A percentile compares a stretch with the other conserved stretches of the same genome.
Evolutionary conservation across 1,284 basidiomycete genomes (phyloP).

Genomic region (Ustilago vetiveriae): DNA sequence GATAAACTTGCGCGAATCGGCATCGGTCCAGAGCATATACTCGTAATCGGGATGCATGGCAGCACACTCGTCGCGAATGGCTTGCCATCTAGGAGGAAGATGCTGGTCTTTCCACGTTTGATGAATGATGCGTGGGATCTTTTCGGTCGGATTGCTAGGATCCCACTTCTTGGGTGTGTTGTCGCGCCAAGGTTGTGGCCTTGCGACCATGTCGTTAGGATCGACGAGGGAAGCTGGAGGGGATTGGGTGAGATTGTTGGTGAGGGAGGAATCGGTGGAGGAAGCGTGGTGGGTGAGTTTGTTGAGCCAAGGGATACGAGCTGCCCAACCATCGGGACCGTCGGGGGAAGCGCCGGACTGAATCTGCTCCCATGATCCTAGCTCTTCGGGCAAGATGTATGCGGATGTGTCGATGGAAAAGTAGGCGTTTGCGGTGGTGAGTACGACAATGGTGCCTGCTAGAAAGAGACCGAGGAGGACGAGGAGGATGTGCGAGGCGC

Average conservation of each 20-base stretch:
- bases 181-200: slow-evolving; percentile 41
- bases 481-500: slow-evolving; percentile 70
- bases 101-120: slow-evolving; percentile 97
- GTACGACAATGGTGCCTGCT: slow-evolving; percentile 87
- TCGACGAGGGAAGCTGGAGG: slow-evolving; percentile 14
- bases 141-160: slow-evolving; percentile 48
- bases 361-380: slow-evolving; percentile 63
- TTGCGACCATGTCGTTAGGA: slow-evolving; percentile 15
- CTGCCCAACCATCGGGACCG: slow-evolving; percentile 48
- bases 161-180: slow-evolving; percentile 41
- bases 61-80: slow-evolving; percentile 67
- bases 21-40: slow-evolving; percentile 98
- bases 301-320: slow-evolving; percentile 49
- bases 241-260: not conserved
- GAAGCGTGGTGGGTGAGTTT: slow-evolving; percentile 26
- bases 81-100: slow-evolving; percentile 84
- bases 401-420: slow-evolving; percentile 75
- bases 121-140: slow-evolving; percentile 90
- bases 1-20: slow-evolving; percentile 86
- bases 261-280: not conserved
- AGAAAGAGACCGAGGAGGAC: slow-evolving; percentile 84
- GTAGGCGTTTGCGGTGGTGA: slow-evolving; percentile 88
- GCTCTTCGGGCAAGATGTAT: slow-evolving; percentile 59
- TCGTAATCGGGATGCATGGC: slow-evolving; percentile 80
- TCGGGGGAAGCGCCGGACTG: slow-evolving; percentile 43